Evolutionary conservation across 108 stramenopile genomes (phyloP), one percentile per base, ranked within the genome.

Genomic region (Skeletonema grethae): DNA sequence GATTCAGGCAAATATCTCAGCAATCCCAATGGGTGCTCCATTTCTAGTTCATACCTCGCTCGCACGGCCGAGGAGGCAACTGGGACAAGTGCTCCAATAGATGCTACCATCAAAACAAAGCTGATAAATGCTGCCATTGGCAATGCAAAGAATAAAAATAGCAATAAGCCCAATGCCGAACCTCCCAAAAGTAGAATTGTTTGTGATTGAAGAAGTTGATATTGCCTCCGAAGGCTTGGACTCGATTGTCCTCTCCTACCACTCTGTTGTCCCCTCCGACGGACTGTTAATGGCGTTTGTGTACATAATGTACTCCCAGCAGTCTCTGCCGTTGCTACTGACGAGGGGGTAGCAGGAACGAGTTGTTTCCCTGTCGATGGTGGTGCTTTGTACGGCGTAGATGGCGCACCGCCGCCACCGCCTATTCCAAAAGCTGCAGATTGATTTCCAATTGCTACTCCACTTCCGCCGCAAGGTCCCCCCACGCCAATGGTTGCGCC

Each of bases 1-100:
- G 81, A 84, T 4, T 69, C 77, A 11, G 89, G 89, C n/a, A 89
- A 70, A 61, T 82, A 77, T 36, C 79, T 34, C 20, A 69, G n/a
- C 11, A 81, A 65, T 41, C 73, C 80, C 0, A 61, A 24, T 1
- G 80, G 73, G 6, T 75, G 80, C n/a, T 75, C 69, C 68, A 81
- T 46, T 75, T 75, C 69, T 11, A 81, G 10, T 61, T 70, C 56
- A 45, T 81, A 75, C 22, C 72, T 63, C 7, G 79, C 66, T 8
- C 67, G 53, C 0, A 80, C 6, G 36, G 68, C 58, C 7, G 72
- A 73, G 3, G 16, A 55, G 6, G 79, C 72, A 9, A 80, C 79
- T 11, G 79, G 79, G 25, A 50, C 29, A 15, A 80, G 73, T 31
- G 72, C 79, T 45, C 60, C 72, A 34, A 73, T 45, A 5, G 79